Evolutionary conservation across 2,329 filamentous ascomycete genomes (phyloP).

Genomic region (Ceratocystis albifundus): DNA sequence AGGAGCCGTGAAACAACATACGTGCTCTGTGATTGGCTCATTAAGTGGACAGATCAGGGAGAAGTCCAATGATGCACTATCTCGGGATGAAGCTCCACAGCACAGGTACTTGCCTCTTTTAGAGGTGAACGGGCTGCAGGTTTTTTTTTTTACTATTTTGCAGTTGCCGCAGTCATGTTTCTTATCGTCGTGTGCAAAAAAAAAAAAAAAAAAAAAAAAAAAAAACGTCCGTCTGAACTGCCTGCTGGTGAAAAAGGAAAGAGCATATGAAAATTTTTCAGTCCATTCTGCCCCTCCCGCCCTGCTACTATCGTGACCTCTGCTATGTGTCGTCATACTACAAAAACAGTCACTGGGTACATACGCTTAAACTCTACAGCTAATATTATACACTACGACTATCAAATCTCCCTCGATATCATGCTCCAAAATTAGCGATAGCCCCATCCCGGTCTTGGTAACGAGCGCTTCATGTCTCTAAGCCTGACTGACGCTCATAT

Average conservation of each 20-base stretch:
- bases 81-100: conserved; percentile 2
- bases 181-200: too few species aligned
- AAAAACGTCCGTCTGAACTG: too few species aligned
- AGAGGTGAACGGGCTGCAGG: background rate
- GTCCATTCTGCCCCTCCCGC: background rate
- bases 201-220: too few species aligned
- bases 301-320: background rate
- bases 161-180: too few species aligned
- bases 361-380: background rate
- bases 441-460: background rate
- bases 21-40: background rate
- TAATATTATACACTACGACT: background rate
- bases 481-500: background rate
- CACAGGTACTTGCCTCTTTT: background rate
- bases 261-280: background rate
- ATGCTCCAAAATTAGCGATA: background rate
- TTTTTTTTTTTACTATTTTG: background rate
- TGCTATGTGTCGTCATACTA: conserved; percentile 3
- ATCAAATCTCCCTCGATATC: conserved; percentile 4
- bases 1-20: background rate
- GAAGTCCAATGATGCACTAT: conserved; percentile 6
- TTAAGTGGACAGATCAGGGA: conserved; percentile 1
- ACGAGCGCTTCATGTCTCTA: background rate
- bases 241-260: background rate
- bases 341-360: background rate